A percentile compares a stretch with the other conserved stretches of the same genome.
Evolutionary conservation across 164 flowering plant species (phyloP).

Genomic region (Vitis rotundifolia): DNA sequence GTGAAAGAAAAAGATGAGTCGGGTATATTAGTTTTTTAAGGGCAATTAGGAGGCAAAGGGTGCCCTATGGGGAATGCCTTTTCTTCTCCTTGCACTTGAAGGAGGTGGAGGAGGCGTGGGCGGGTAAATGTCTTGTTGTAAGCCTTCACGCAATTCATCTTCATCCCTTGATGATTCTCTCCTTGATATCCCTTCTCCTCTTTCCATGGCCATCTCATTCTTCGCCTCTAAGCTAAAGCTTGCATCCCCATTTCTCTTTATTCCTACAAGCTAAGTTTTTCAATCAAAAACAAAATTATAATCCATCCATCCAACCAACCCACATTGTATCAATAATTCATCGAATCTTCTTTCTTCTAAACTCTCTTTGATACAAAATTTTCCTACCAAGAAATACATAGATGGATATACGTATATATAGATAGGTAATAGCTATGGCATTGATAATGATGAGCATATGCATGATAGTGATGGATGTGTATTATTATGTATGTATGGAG

Average conservation of each 20-base stretch:
- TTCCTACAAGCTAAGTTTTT: constrained; percentile 58
- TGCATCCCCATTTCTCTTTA: constrained; percentile 72
- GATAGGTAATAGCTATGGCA: too few species aligned
- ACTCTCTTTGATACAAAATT: too few species aligned
- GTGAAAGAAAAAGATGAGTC: not conserved
- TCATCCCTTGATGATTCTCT: constrained; percentile 27
- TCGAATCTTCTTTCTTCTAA: not conserved
- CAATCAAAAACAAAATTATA: not conserved
- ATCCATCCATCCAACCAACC: not conserved
- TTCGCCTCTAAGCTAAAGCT: constrained; percentile 54
- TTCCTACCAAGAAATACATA: not conserved
- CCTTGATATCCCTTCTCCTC: constrained; percentile 43
- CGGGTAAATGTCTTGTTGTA: constrained; percentile 57
- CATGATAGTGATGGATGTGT: constrained; percentile 11
- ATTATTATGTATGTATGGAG: not conserved
- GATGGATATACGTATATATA: not conserved
- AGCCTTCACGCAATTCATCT: constrained; percentile 59
- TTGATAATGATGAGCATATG: constrained; percentile 6
- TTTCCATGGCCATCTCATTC: constrained; percentile 34
- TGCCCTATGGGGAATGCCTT: constrained; percentile 90
- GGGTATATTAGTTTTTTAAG: constrained; percentile 1
- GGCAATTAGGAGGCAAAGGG: constrained; percentile 59
- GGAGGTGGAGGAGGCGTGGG: constrained; percentile 67
- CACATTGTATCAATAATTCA: not conserved
- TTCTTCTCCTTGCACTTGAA: constrained; percentile 70